Base-by-base conservation (phyloP, 1,284 basidiomycete species). In the Exobasidium rhododendri region DNA sequence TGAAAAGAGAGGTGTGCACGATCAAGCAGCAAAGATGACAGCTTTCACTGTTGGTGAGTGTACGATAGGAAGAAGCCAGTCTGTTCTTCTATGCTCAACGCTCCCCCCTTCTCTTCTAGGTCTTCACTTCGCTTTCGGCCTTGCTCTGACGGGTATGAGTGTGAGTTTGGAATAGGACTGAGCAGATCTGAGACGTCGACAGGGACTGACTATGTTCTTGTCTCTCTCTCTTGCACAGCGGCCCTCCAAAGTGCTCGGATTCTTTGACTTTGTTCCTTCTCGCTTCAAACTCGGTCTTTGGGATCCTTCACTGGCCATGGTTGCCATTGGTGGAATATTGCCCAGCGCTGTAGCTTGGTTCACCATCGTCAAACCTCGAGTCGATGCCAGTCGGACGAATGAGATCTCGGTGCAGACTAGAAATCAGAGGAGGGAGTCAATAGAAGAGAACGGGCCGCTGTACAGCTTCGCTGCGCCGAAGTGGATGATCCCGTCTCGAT, bases 271-370 rank as follows among this genome's bases (percentile, higher is more conserved):
- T 35, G 67, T 70, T 0, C 58, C 68, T 7, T 7, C 50, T 0
- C 28, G 58, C 28, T 45, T 60, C 35, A 50, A 17, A 26, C 29
- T 31, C 11, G 69, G 70, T 20, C 53, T 58, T 0, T 83, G 81
- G 73, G 83, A 84, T 63, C 83, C 83, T 4, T 81, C 80, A 0
- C 79, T 84, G 4, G 78, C 76, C 4, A 74, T 83, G 70, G 80
- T 84, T 53, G 78, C 83, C 4, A 58, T 83, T 14, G 81, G 79
- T 14, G 83, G 82, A 3, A 80, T 84, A 17, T 17, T 83, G 0
- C 82, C 82, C 4, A 83, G 82, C 59, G 77, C 77, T 2, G 20
- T 82, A 13, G 78, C 80, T 35, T 83, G 67, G 63, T 68, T 73
- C 14, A 29, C 52, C 6, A 40, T 61, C 5, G 56, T 73, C 59